Conservation (phyloP, 2,329 filamentous ascomycete species). For the Colletotrichum sp. region DNA sequence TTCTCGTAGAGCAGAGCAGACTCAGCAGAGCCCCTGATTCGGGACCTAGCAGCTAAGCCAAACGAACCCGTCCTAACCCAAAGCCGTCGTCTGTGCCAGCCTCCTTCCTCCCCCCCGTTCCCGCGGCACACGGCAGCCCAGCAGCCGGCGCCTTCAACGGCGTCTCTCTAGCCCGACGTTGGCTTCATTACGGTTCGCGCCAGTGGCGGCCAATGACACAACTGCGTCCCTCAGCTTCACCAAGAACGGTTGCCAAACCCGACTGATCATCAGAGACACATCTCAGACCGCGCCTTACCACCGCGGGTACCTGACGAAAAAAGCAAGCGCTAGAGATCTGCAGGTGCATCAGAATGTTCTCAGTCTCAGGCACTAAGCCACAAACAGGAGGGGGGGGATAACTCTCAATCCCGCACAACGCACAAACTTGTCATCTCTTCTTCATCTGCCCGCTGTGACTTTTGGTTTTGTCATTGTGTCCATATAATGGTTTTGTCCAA, state of each 20-base stretch:
- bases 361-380: not conserved
- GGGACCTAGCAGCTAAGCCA: not conserved
- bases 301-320: slow-evolving; percentile 15
- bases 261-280: slow-evolving; percentile 13
- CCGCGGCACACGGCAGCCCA: slow-evolving; percentile 15
- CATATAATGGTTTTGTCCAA: not conserved
- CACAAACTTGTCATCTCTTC: not conserved
- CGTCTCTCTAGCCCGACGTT: slow-evolving; percentile 15
- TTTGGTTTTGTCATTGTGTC: not conserved
- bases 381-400: not conserved
- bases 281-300: slow-evolving; percentile 4
- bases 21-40: not conserved
- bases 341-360: not conserved
- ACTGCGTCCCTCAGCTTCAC: not conserved
- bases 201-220: slow-evolving; percentile 20
- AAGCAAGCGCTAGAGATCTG: not conserved
- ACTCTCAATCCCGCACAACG: not conserved
- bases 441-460: not conserved
- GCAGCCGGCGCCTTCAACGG: slow-evolving; percentile 1
- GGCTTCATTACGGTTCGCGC: slow-evolving; percentile 11
- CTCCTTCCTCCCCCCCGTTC: not conserved
- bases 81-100: not conserved
- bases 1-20: not conserved
- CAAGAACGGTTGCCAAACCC: slow-evolving; percentile 6
- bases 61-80: not conserved